These are phyloP conservation scores for Boletus sp. DNA, from an alignment of 1,284 basidiomycete species.

Conservation along the genomic window DNA sequence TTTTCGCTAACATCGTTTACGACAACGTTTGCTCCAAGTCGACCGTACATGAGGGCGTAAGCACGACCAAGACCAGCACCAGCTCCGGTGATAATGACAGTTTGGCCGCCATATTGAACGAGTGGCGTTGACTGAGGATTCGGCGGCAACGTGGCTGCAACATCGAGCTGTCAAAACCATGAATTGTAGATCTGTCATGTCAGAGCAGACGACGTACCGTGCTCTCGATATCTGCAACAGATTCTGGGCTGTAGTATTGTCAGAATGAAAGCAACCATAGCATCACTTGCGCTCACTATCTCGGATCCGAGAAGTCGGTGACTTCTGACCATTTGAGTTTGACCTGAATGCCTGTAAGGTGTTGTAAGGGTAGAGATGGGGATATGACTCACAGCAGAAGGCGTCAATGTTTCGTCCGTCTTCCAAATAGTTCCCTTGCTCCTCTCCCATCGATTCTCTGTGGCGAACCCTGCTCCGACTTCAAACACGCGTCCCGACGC, in stretches of 20 bases:
- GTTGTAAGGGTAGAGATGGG: neutral
- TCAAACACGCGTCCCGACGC: slow-evolving; percentile 90
- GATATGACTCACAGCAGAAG: slow-evolving; percentile 70
- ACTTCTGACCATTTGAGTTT: slow-evolving; percentile 81
- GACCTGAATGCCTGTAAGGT: slow-evolving; percentile 42
- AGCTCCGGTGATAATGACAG: slow-evolving; percentile 91
- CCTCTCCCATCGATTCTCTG: slow-evolving; percentile 92
- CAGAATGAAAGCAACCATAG: neutral
- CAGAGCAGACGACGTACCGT: slow-evolving; percentile 38
- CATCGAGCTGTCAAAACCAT: slow-evolving; percentile 53
- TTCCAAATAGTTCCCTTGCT: slow-evolving; percentile 87
- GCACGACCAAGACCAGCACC: slow-evolving; percentile 90
- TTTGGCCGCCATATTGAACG: slow-evolving; percentile 86
- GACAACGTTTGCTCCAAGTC: slow-evolving; percentile 92
- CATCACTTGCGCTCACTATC: slow-evolving; percentile 53
- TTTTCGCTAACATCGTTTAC: slow-evolving; percentile 94
- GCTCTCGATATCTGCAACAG: slow-evolving; percentile 68
- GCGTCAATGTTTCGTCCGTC: slow-evolving; percentile 88
- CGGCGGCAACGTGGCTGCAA: slow-evolving; percentile 60
- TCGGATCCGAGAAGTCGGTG: slow-evolving; percentile 74
- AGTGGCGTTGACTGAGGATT: slow-evolving; percentile 73
- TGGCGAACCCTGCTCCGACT: slow-evolving; percentile 90
- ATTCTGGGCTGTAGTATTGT: slow-evolving; percentile 51
- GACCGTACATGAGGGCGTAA: slow-evolving; percentile 89
- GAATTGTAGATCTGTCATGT: slow-evolving; percentile 3